Evolutionary conservation across 2,329 filamentous ascomycete species (phyloP), one percentile per base, ranked within the genome.

Genomic region (Hymenoscyphus linearis): DNA sequence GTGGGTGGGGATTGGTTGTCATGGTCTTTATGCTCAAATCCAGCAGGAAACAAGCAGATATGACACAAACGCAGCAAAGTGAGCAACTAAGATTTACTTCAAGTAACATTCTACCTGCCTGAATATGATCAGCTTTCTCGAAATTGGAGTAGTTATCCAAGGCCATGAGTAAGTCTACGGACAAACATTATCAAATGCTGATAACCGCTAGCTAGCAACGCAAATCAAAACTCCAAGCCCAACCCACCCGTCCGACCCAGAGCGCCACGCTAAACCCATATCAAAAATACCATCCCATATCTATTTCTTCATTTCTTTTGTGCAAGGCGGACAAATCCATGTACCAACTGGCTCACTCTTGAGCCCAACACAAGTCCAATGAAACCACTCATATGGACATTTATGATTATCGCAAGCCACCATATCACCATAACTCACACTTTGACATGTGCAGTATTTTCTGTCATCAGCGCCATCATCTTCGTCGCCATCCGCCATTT

Each of bases 391-490:
- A 71, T 85, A 90, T 54, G 86, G 85, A 75, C 90, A 95, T 66
- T 87, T 82, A 61, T 89, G 85, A 74, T 93, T 93, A 77, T 95
- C 90, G 77, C 90, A 95, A 34, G 89, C 90, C 65, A 95, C 90
- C 90, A 95, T 95, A 71, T 93, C 88, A 64, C 90, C 90, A 71
- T 90, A 92, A 74, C 88, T 91, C 66, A 93, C 88, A 69, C 89
- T 89, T 73, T 93, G 88, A 74, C 90, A 95, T 34, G 88, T 81
- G 76, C 90, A 95, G 76, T 95, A 95, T 74, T 91, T 79, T 61
- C 77, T 90, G 71, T 89, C 87, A 75, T 92, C 89, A 65, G 88
- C 87, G 59, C 85, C 86, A 50, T 87, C 88, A 60, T 91, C 88
- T 56, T 91, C 88, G 35, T 88, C 86, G 16, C 74, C 66, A 74